Percentiles rank a stretch among this genome's conserved stretches.
Evolutionary conservation across 116 monocot genomes (phyloP).

Genomic region (Papilionanthe hybrid): DNA sequence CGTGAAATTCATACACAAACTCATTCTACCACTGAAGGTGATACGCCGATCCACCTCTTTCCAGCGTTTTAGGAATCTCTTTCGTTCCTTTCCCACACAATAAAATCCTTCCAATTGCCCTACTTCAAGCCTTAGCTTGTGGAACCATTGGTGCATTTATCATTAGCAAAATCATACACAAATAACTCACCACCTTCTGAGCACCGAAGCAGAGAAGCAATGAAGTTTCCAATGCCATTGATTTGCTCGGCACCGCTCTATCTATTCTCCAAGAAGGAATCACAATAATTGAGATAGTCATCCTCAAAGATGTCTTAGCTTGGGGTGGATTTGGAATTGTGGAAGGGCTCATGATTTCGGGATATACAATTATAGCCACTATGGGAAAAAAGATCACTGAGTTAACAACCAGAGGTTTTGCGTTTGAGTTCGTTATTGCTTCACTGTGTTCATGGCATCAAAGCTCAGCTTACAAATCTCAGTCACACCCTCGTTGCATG

Average conservation of each 20-base stretch:
- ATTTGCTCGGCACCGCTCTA: constrained; percentile 74
- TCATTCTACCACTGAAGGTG: too few relatives aligned
- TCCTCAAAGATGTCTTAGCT: constrained; percentile 79
- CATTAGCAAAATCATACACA: constrained; percentile 54
- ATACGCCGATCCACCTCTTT: too few relatives aligned
- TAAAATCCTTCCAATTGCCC: constrained; percentile 45
- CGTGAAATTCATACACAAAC: too few relatives aligned
- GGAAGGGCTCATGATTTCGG: constrained; percentile 93
- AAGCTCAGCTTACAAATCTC: constrained; percentile 93
- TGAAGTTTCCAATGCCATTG: constrained; percentile 94
- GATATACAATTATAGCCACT: constrained; percentile 88
- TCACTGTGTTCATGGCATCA: constrained; percentile 85
- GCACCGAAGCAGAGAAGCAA: constrained; percentile 69
- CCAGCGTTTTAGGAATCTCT: constrained; percentile 67
- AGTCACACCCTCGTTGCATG: constrained; percentile 76
- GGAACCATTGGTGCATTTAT: constrained; percentile 61
- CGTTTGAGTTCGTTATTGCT: constrained; percentile 88
- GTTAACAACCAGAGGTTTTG: constrained; percentile 89
- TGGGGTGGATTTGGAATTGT: constrained; percentile 99
- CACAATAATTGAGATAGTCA: constrained; percentile 51
- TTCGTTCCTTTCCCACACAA: constrained; percentile 74
- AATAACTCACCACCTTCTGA: constrained; percentile 68
- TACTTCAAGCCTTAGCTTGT: constrained; percentile 55
- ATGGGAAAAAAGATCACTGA: constrained; percentile 98
- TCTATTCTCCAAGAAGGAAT: constrained; percentile 75